phyloP scores from a whole-genome alignment of 1,284 basidiomycete genomes.

The Singerocomus inundabilis region DNA sequence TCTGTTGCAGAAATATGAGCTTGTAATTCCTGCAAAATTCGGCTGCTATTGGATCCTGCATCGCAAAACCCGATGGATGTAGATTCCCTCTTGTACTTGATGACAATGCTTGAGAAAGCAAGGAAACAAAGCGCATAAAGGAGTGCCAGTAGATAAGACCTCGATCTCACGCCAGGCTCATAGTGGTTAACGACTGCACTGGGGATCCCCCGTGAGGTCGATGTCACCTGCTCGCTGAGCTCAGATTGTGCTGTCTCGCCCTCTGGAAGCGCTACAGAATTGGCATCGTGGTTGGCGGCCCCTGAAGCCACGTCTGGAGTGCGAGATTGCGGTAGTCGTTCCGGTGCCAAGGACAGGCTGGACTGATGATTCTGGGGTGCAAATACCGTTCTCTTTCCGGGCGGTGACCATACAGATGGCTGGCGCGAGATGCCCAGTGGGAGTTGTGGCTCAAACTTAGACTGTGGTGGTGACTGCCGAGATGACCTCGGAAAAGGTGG shows the following conservation, averaged over 20 bases:
- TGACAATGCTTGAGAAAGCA: conserved; percentile 40
- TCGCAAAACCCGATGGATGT: conserved; percentile 83
- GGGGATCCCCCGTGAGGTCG: conserved; percentile 40
- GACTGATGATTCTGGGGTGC: conserved; percentile 16
- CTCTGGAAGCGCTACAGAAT: conserved; percentile 20
- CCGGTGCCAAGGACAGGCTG: conserved; percentile 6
- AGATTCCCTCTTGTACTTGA: conserved; percentile 66
- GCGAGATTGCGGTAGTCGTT: conserved; percentile 11
- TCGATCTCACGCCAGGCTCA: conserved; percentile 16
- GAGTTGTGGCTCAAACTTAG: conserved; percentile 58
- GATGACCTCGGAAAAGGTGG: conserved; percentile 11
- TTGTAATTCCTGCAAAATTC: conserved; percentile 49
- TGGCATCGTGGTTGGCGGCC: conserved; percentile 15
- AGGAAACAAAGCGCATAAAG: conserved; percentile 40
- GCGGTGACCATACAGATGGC: conserved; percentile 16
- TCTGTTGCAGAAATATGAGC: conserved; percentile 47
- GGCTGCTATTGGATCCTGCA: conserved; percentile 61
- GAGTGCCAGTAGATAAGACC: conserved; percentile 36
- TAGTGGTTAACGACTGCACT: conserved; percentile 28
- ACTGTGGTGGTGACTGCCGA: conserved; percentile 39
- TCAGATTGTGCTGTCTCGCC: conserved; percentile 8
- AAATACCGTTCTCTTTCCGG: conserved; percentile 15
- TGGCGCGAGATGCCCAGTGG: conserved; percentile 37
- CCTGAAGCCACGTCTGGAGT: conserved; percentile 12
- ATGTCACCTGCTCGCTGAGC: conserved; percentile 21